Conservation (phyloP, 108 stramenopile species). For the Cyclotella cryptica region DNA sequence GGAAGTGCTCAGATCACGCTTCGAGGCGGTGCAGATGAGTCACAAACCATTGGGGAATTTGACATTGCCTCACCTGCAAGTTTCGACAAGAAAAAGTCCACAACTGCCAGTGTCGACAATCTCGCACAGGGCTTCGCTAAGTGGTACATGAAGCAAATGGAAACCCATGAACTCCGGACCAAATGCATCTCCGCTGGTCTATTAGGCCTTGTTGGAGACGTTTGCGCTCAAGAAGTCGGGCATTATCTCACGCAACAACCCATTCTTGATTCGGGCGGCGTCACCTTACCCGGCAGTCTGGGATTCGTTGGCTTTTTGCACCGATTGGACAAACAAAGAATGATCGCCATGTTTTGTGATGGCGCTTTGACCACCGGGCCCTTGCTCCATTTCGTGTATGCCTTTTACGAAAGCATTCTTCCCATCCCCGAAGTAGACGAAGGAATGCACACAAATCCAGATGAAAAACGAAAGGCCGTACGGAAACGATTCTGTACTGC, state of each 20-base stretch:
- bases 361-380: conserved; percentile 47
- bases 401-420: conserved; percentile 42
- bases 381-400: conserved; percentile 44
- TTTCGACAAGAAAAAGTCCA: conserved; percentile 2
- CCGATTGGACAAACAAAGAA: conserved; percentile 39
- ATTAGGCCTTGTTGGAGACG: conserved; percentile 44
- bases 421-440: conserved; percentile 29
- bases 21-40: conserved; percentile 14
- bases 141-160: conserved; percentile 54
- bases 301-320: background rate
- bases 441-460: background rate
- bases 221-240: conserved; percentile 48
- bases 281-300: background rate
- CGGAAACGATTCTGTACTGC: conserved; percentile 23
- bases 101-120: background rate
- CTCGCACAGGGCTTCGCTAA: background rate
- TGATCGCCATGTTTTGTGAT: conserved; percentile 52
- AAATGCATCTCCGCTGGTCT: conserved; percentile 50
- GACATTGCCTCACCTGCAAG: background rate
- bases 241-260: conserved; percentile 17
- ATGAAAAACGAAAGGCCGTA: conserved; percentile 12
- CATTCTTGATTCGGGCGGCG: background rate
- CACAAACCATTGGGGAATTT: background rate
- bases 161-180: conserved; percentile 47
- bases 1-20: conserved; percentile 12